Evolutionary conservation across 2,329 filamentous ascomycete species (phyloP), one percentile per base, ranked within the genome.

Genomic region (Amauroascus niger): DNA sequence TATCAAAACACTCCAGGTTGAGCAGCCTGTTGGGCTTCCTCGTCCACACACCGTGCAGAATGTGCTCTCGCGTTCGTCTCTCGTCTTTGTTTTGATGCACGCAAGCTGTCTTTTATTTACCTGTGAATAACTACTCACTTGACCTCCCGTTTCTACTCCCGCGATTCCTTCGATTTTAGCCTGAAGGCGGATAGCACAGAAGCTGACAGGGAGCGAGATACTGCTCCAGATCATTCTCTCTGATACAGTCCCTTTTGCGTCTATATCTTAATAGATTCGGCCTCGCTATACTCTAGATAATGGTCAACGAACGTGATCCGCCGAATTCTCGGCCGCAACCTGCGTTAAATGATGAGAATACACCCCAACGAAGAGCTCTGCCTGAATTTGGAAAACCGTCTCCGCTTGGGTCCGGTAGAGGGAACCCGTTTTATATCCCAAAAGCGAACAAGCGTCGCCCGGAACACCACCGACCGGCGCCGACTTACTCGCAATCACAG

Each of bases 371-470:
- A 13, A 59, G 68, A 11, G 62, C 69, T 13, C 67, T 72, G 30
- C 71, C 76, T 37, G 74, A 81, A 60, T 83, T 83, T 61, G 80
- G 80, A 49, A 76, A 78, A 60, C 72, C 80, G 1, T 81, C 79
- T 57, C 77, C 79, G 14, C 66, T 83, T 54, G 71, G 78, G 32
- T 64, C 61, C 46, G 60, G 58, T 26, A 76, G 57, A 60, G 70
- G 32, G 64, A 26, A 66, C 73, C 57, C 68, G 74, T 79, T 79
- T 67, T 78, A 78, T 53, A 71, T 77, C 41, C 75, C 76, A 6
- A 77, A 75, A 59, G 63, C 69, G 16, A 75, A 76, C 49, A 70
- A 72, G 30, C 59, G 71, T 16, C 70, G 76, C 20, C 71, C 73
- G 28, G 77, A 79, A 58, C 77, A 79, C 54, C 76, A 78, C 55